Conservation (phyloP, 805 yeast genomes). For the Suhomyces sp. region DNA sequence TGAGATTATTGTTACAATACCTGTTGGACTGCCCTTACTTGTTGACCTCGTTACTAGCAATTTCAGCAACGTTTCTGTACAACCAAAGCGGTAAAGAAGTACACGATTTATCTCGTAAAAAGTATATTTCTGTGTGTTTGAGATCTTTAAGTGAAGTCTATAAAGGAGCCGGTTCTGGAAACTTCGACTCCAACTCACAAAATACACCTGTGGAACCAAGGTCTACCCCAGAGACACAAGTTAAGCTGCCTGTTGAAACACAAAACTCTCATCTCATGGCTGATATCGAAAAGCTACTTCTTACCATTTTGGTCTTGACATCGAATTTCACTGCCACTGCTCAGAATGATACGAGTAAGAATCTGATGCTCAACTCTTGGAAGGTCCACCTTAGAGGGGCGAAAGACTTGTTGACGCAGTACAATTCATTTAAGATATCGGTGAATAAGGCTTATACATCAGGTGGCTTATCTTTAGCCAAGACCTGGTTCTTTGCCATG, state of each 20-base stretch:
- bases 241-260: not conserved
- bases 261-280: not conserved
- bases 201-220: not conserved
- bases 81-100: conserved; percentile 20
- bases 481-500: conserved; percentile 28
- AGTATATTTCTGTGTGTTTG: conserved; percentile 22
- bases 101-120: conserved; percentile 21
- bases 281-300: conserved; percentile 23
- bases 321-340: conserved; percentile 24
- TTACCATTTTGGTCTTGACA: conserved; percentile 25
- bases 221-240: too few relatives aligned
- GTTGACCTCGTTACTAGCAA: conserved; percentile 23
- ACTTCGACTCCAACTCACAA: not conserved
- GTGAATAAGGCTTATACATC: conserved; percentile 10
- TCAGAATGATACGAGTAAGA: conserved; percentile 6
- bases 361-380: conserved; percentile 18
- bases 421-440: conserved; percentile 12
- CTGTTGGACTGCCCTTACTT: conserved; percentile 22
- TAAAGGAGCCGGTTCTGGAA: conserved; percentile 6
- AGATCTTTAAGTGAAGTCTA: conserved; percentile 20
- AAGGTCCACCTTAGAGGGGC: conserved; percentile 26
- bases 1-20: conserved; percentile 23
- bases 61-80: conserved; percentile 27
- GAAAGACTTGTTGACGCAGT: conserved; percentile 22
- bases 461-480: conserved; percentile 25